Evolutionary conservation across 1,284 basidiomycete genomes (phyloP), one percentile per base, ranked within the genome.

Genomic region (Puccinia novopanici): DNA sequence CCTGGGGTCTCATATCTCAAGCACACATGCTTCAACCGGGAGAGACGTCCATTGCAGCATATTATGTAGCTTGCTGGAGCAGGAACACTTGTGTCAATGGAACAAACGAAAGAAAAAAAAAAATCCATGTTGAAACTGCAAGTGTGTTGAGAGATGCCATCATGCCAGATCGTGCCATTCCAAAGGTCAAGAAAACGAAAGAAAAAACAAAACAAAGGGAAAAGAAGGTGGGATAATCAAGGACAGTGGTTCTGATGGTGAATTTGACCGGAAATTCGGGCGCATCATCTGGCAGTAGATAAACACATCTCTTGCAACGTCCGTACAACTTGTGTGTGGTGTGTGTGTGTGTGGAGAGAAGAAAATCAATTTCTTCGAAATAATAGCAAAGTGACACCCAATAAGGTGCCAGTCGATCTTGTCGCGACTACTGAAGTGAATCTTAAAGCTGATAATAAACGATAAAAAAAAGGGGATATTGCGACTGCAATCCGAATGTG

Each of bases 331-430:
- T n/a, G n/a, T n/a, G n/a, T n/a, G n/a, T n/a, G n/a, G n/a, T n/a
- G n/a, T n/a, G 57, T 27, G 57, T 9, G 27, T 27, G 15, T 13
- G 57, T 6, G 15, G 24, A 24, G 1, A 59, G 57, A 59, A 59
- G n/a, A n/a, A n/a, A 59, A 59, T 34, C 57, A 59, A 59, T 59
- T 59, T 59, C 57, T 59, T 34, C 9, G 15, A 59, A 54, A 54
- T 19, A 19, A 54, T 10, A 54, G 22, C 10, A 54, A 54, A 54
- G 22, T 4, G 50, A 30, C 34, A 8, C 24, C 15, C 19, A 10
- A 59, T 59, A 59, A 59, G 12, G 34, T 59, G 42, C 27, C 27
- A 17, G 9, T 30, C 57, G 57, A 24, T 59, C 57, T 59, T 59
- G 27, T 30, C 24, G 15, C 27, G 57, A 59, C 57, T 15, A 27